Percentiles rank a stretch among this genome's conserved stretches.
These are phyloP conservation scores for Globisporangium emineosum DNA, from an alignment of 352 stramenopile genomes.

Conservation along the genomic window DNA sequence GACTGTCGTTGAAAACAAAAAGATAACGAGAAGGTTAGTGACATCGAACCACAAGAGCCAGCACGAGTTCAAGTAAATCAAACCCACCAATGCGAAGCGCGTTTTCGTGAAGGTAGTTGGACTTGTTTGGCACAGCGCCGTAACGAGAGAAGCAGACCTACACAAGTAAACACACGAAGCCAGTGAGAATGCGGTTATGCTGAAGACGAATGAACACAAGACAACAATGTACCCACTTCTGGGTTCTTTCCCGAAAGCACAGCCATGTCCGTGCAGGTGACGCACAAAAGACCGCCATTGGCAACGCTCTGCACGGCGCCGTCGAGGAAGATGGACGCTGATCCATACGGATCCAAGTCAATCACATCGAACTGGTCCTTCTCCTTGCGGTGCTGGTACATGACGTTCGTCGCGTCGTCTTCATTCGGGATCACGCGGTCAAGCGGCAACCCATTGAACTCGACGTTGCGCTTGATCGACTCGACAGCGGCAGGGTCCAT, in stretches of 20 bases:
- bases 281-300: conserved; percentile 96
- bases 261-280: conserved; percentile 99
- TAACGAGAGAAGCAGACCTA: conserved; percentile 83
- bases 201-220: not conserved
- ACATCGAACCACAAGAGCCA: not conserved
- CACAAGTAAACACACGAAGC: conserved; percentile 1
- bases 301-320: conserved; percentile 93
- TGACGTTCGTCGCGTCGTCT: conserved; percentile 84
- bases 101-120: conserved; percentile 88
- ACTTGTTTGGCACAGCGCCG: conserved; percentile 82
- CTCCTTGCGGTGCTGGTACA: conserved; percentile 85
- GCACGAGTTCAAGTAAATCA: not conserved
- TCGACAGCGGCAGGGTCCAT: conserved; percentile 96
- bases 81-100: conserved; percentile 74
- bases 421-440: conserved; percentile 85
- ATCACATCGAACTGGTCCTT: conserved; percentile 98
- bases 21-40: not conserved
- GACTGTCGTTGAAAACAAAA: conserved; percentile 59
- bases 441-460: conserved; percentile 82
- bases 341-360: conserved; percentile 99
- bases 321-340: conserved; percentile 98
- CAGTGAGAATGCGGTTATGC: not conserved
- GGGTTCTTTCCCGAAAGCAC: conserved; percentile 88
- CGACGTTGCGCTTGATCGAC: conserved; percentile 94
- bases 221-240: conserved; percentile 35